Percentiles rank a stretch among this genome's conserved stretches.
Conservation (phyloP, 208 protist species). For the Leishmania braziliensis region DNA sequence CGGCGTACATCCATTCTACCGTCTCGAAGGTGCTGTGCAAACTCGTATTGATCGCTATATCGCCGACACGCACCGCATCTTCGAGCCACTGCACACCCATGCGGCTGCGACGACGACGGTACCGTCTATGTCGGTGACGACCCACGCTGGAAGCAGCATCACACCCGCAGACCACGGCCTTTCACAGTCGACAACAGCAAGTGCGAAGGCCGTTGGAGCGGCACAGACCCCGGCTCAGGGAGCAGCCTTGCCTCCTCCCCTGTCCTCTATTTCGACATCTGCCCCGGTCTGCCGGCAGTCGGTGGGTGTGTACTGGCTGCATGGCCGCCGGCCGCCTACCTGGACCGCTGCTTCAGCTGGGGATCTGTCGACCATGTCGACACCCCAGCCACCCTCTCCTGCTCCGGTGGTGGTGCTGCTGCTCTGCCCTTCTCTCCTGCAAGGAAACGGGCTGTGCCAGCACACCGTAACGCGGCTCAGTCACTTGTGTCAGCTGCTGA, state of each 20-base stretch:
- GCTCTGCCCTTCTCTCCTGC: slow-evolving; percentile 27
- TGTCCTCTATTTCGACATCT: background rate
- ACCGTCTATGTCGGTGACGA: background rate
- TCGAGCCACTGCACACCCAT: slow-evolving; percentile 9
- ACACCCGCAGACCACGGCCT: background rate
- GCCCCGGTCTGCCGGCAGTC: slow-evolving; percentile 9
- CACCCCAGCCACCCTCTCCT: background rate
- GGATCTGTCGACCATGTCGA: background rate
- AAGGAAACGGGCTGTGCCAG: slow-evolving; percentile 18
- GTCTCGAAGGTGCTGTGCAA: background rate
- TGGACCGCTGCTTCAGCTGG: background rate
- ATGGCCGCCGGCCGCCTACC: slow-evolving; percentile 11
- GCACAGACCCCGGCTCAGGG: background rate
- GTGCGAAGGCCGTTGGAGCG: background rate
- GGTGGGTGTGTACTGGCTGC: slow-evolving; percentile 30
- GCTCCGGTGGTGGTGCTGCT: slow-evolving; percentile 20
- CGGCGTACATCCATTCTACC: background rate
- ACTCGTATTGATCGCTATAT: slow-evolving; percentile 7
- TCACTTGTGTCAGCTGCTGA: slow-evolving; percentile 24
- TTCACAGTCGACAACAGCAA: background rate
- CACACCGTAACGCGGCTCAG: slow-evolving; percentile 21
- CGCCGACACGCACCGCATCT: slow-evolving; percentile 17
- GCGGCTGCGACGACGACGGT: background rate
- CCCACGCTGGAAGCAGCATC: background rate
- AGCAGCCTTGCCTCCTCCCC: background rate